Base-by-base conservation (phyloP, 805 yeast species). In the Starmera quercuum region DNA sequence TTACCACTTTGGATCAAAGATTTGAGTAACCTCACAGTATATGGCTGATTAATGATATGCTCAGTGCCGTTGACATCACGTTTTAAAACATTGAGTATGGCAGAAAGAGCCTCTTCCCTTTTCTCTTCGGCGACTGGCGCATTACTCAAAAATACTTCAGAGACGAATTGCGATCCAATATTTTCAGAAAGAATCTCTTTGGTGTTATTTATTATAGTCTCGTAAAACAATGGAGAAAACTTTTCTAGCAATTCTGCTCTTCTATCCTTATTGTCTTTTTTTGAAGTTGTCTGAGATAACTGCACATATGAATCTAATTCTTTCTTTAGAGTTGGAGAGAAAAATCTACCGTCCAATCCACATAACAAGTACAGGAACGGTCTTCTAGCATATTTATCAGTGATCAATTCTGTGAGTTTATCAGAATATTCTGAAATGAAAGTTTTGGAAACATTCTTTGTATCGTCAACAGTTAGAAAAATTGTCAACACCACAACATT, bases 401-500 rank as follows among this genome's bases (percentile, higher is more conserved):
- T 62, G 19, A 83, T 63, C 17, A 85, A 60, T 23, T 72, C 75
- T 19, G 68, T 65, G 49, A 82, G 61, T 12, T 55, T 49, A 21
- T 68, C 74, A 20, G 71, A 64, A 38, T 72, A 64, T 42, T 79
- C 90, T 29, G 67, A 62, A 20, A 66, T 59, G 52, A 90, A 83
- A 0, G 94, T 71, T 58, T 85, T 87, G 55, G 68, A 68, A 29
- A 85, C 71, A 49, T 85, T 66, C 34, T 83, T 92, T 2, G 97
- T 88, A 66, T 90, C 98, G 65, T 90, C 98, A 37, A 88, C 92
- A 19, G 90, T 78, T 73, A 82, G 70, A 59, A 84, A 79, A 27
- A 86, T 63, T 10, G 90, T 73, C 45, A 75, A 81, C 42, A 88
- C 69, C 11, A 88, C 97, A 30, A 69, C 48, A 58, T 84, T 82